Evolutionary conservation across 306 rosid genomes (phyloP).

Genomic region (Dalbergia oliveri): DNA sequence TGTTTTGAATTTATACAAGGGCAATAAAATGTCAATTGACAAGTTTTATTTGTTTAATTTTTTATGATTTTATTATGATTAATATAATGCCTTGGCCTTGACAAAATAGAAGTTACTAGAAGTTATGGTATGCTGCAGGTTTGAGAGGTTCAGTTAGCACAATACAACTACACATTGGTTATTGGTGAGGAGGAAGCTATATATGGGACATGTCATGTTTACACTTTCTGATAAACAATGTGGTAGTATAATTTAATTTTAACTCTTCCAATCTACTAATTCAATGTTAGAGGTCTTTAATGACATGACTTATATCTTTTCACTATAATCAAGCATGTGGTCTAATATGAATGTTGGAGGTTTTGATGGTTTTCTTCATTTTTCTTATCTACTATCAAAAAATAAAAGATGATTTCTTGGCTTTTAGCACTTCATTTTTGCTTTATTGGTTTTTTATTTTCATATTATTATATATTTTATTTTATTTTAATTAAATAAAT

Average conservation of each 20-base stretch:
- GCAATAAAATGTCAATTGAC: slow-evolving; percentile 5
- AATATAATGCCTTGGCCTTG: background rate
- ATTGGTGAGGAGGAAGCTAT: slow-evolving; percentile 92
- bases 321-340: no score
- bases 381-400: no score
- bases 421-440: no score
- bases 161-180: slow-evolving; percentile 84
- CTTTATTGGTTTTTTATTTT: no score
- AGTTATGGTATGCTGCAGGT: slow-evolving; percentile 59
- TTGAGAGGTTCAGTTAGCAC: slow-evolving; percentile 90
- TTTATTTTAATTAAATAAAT: no score
- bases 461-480: no score
- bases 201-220: slow-evolving; percentile 64
- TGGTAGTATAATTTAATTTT: slow-evolving; percentile 14
- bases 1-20: slow-evolving; percentile 13
- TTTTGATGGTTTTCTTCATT: no score
- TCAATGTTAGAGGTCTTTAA: no score
- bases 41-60: background rate
- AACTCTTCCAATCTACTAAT: background rate
- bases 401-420: no score
- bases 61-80: slow-evolving; percentile 7
- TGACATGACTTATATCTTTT: no score
- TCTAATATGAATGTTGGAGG: no score
- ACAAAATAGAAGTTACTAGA: slow-evolving; percentile 32
- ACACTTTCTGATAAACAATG: slow-evolving; percentile 7